Percentiles rank a stretch among this genome's conserved stretches.
Conservation (phyloP, 1,139 yeast species). For the Yamadazyma buinensis region DNA sequence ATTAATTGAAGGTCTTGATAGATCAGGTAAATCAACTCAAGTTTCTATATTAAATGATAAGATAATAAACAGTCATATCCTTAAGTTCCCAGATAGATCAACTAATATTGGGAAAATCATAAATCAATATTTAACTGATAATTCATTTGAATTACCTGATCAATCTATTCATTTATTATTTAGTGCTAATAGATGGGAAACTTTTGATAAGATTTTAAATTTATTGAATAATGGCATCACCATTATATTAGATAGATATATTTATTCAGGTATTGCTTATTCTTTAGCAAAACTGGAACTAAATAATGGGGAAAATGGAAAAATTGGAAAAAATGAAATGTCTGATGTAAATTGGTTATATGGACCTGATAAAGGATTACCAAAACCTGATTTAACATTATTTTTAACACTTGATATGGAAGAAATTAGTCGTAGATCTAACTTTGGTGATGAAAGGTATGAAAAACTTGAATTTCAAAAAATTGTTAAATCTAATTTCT, state of each 20-base stretch:
- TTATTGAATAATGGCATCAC: slow-evolving; percentile 50
- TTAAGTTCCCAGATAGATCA: slow-evolving; percentile 84
- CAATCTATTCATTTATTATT: slow-evolving; percentile 84
- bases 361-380: slow-evolving; percentile 78
- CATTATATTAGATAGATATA: slow-evolving; percentile 80
- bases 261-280: slow-evolving; percentile 91
- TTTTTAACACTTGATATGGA: slow-evolving; percentile 63
- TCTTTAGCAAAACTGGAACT: slow-evolving; percentile 65
- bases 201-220: slow-evolving; percentile 43
- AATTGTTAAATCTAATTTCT: slow-evolving; percentile 60
- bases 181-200: slow-evolving; percentile 95
- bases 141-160: slow-evolving; percentile 50
- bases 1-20: slow-evolving; percentile 86
- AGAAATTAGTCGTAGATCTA: slow-evolving; percentile 55
- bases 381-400: slow-evolving; percentile 79
- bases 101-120: slow-evolving; percentile 80
- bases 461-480: slow-evolving; percentile 72
- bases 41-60: slow-evolving; percentile 44
- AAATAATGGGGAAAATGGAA: not conserved
- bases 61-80: slow-evolving; percentile 42
- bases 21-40: slow-evolving; percentile 95
- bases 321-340: slow-evolving; percentile 15
- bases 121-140: slow-evolving; percentile 63
- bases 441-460: slow-evolving; percentile 91
- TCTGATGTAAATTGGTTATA: slow-evolving; percentile 71